phyloP scores from a whole-genome alignment of 1,284 basidiomycete species.

The Phellinidium pouzarii region DNA sequence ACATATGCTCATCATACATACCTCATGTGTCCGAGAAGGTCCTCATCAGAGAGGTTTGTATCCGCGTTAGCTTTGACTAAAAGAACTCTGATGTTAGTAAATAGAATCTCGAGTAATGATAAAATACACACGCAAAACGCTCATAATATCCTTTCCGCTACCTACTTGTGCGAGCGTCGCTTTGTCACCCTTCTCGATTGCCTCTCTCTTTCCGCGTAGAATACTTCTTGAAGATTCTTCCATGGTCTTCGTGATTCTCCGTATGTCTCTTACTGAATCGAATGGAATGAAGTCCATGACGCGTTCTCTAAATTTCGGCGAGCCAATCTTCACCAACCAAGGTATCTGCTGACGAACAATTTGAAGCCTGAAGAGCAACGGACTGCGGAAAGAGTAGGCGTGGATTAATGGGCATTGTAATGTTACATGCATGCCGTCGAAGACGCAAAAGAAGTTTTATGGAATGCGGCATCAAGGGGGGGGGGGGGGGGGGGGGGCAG shows the following conservation, averaged over 20 bases:
- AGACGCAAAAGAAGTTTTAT: background rate
- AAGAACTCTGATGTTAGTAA: constrained; percentile 1
- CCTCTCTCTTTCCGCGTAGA: constrained; percentile 21
- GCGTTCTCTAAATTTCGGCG: constrained; percentile 8
- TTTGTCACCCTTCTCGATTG: constrained; percentile 23
- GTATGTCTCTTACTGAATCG: constrained; percentile 26
- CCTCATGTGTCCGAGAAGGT: constrained; percentile 27
- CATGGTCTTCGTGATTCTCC: constrained; percentile 5
- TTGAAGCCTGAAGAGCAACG: background rate
- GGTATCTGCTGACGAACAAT: constrained; percentile 10
- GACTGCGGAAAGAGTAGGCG: background rate
- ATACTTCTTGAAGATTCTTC: constrained; percentile 9
- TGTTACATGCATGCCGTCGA: background rate
- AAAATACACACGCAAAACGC: constrained; percentile 26
- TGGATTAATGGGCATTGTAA: background rate
- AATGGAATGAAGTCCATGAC: constrained; percentile 24
- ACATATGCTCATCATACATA: constrained; percentile 27
- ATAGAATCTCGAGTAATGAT: background rate
- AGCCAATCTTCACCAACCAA: constrained; percentile 11
- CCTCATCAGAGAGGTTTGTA: constrained; percentile 27
- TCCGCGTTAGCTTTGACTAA: constrained; percentile 20
- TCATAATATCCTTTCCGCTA: constrained; percentile 29
- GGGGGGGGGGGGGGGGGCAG: too few relatives aligned
- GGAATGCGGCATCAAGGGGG: background rate
- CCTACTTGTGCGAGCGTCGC: constrained; percentile 23